phyloP scores from a whole-genome alignment of 306 rosid genomes.

The Quercus dentata region DNA sequence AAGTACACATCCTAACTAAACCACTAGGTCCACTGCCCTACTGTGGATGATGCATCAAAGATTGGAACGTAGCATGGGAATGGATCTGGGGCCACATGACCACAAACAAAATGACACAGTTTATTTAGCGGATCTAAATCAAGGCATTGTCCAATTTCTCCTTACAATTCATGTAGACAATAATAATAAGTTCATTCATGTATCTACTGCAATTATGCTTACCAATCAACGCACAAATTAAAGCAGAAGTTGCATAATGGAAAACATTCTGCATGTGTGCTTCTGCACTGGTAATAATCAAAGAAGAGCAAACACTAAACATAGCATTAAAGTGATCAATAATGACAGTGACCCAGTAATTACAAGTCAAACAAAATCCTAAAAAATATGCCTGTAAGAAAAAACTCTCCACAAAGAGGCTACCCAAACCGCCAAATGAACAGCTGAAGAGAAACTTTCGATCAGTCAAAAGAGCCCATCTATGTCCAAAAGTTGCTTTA shows the following conservation, averaged over 20 bases:
- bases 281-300: not conserved
- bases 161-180: no score
- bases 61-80: not conserved
- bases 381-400: slow-evolving; percentile 5
- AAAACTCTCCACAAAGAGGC: slow-evolving; percentile 12
- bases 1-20: not conserved
- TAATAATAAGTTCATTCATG: no score
- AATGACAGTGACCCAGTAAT: slow-evolving; percentile 16
- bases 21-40: no score
- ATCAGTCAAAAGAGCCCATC: slow-evolving; percentile 5
- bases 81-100: not conserved
- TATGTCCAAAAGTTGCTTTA: slow-evolving; percentile 6
- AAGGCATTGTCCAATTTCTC: not conserved
- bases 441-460: not conserved
- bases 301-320: not conserved
- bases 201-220: not conserved
- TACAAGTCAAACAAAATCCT: slow-evolving; percentile 3
- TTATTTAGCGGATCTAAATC: not conserved
- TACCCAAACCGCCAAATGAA: slow-evolving; percentile 18
- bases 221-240: not conserved
- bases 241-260: not conserved
- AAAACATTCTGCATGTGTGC: not conserved
- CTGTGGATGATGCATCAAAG: not conserved
- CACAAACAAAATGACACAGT: not conserved
- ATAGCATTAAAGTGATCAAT: not conserved